Base-by-base conservation (phyloP, 768 basidiomycete species). In the Tulasnella sp. region DNA sequence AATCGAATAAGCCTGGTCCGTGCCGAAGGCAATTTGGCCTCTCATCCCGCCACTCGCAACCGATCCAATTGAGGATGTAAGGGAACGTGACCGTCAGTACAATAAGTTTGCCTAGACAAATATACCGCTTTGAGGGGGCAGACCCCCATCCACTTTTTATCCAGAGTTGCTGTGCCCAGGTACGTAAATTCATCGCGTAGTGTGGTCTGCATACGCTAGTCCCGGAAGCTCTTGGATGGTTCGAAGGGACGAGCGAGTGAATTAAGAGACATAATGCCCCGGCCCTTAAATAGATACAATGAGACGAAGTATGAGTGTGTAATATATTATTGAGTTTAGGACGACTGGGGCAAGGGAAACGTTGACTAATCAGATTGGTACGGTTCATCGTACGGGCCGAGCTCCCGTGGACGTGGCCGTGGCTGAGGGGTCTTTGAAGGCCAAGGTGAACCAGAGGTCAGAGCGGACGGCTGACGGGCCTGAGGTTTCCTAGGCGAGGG, bases 371-470 rank as follows among this genome's bases (percentile, higher is more conserved):
- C 62, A 10, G 62, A 68, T 36, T 68, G 27, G 12, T 9, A 44
- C 12, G 62, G 34, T 34, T 68, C 62, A 34, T 68, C 62, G 19
- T 68, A 68, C 12, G 31, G 62, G 21, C 34, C 34, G 6, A 27
- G 12, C 14, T 36, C 62, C 5, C 34, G 62, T 36, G 62, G 73
- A n/a, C 19, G 9, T 34, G 73, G 73, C 5, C 40, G 31, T 38
- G 46, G 73, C n/a, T 40, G 46, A 74, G 73, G 46, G 9, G 73
- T 74, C 46, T 74, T 40, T 14, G 73, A 36, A 36, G 73, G 73
- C 73, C 39, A 48, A 42, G 40, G 46, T 3, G 73, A 40, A 24
- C 73, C 39, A 42, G 39, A 48, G 38, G 73, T 7, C 19, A 31
- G 6, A 40, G 31, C 38, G 10, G 73, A 34, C 7, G 62, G 62